Percentiles rank a stretch among this genome's conserved stretches.
phyloP scores from a whole-genome alignment of 2,329 filamentous ascomycete species.

The Colletotrichum cordylinicola region DNA sequence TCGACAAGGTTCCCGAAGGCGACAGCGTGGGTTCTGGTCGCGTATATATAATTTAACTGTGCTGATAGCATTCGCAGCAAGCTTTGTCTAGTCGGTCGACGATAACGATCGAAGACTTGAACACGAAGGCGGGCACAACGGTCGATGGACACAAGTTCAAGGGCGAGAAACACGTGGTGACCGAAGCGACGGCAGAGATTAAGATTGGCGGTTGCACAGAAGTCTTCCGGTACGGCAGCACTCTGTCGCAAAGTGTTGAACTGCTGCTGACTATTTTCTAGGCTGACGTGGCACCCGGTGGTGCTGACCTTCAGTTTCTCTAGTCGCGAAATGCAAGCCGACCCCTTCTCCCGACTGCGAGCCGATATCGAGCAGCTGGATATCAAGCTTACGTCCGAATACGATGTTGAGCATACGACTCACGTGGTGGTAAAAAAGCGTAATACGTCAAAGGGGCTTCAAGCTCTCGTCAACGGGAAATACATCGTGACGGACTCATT shows the following conservation, averaged over 20 bases:
- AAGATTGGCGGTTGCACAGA: conserved; percentile 74
- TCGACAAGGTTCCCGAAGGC: conserved; percentile 68
- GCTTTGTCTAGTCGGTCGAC: conserved; percentile 69
- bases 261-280: conserved; percentile 35
- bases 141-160: conserved; percentile 77
- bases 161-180: conserved; percentile 61
- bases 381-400: conserved; percentile 82
- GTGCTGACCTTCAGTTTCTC: conserved; percentile 84
- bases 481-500: conserved; percentile 79
- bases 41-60: neutral
- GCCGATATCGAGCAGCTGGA: conserved; percentile 81
- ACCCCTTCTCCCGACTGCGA: conserved; percentile 67
- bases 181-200: conserved; percentile 65
- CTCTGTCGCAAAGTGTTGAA: neutral
- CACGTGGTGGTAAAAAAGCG: conserved; percentile 90
- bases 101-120: conserved; percentile 77
- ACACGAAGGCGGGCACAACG: conserved; percentile 84
- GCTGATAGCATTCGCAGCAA: conserved; percentile 45
- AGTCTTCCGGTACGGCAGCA: conserved; percentile 57
- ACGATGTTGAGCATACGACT: conserved; percentile 74
- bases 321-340: conserved; percentile 70
- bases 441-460: conserved; percentile 86
- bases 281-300: conserved; percentile 79
- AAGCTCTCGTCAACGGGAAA: conserved; percentile 82
- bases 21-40: conserved; percentile 62